phyloP scores from a whole-genome alignment of 2,329 filamentous ascomycete genomes.

The Mycocentrospora acerina region DNA sequence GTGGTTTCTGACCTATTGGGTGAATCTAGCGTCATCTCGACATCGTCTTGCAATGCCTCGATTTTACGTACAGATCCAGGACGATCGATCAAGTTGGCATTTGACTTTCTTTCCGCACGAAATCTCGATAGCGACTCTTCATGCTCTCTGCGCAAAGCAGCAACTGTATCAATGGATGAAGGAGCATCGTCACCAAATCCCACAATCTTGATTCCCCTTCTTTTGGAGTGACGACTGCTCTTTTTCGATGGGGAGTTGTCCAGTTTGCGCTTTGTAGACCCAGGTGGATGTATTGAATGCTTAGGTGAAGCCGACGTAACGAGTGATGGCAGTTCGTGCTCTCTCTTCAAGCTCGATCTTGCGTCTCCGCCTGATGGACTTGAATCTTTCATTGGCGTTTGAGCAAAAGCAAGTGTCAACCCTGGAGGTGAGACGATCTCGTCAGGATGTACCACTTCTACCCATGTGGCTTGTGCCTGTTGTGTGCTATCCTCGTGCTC shows the following conservation, averaged over 20 bases:
- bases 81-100: slow-evolving; percentile 11
- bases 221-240: slow-evolving; percentile 19
- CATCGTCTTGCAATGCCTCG: not conserved
- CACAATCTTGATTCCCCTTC: slow-evolving; percentile 25
- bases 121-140: slow-evolving; percentile 15
- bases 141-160: slow-evolving; percentile 9
- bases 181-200: slow-evolving; percentile 12
- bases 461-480: not conserved
- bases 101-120: slow-evolving; percentile 16
- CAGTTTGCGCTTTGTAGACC: slow-evolving; percentile 25
- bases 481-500: not conserved
- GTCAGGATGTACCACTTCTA: not conserved
- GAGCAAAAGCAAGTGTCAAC: slow-evolving; percentile 13
- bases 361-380: slow-evolving; percentile 9
- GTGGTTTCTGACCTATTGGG: not conserved
- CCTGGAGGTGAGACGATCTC: slow-evolving; percentile 2
- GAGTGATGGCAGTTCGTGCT: not conserved
- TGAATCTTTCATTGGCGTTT: slow-evolving; percentile 8
- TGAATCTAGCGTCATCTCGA: slow-evolving; percentile 8
- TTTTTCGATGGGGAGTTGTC: slow-evolving; percentile 19
- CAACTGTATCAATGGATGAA: slow-evolving; percentile 1
- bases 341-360: not conserved
- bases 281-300: not conserved
- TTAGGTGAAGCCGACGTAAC: not conserved
- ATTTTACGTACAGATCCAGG: slow-evolving; percentile 1